Percentiles rank a stretch among this genome's conserved stretches.
phyloP scores from a whole-genome alignment of 176 grass and related monocot species.

The Carex parvula region DNA sequence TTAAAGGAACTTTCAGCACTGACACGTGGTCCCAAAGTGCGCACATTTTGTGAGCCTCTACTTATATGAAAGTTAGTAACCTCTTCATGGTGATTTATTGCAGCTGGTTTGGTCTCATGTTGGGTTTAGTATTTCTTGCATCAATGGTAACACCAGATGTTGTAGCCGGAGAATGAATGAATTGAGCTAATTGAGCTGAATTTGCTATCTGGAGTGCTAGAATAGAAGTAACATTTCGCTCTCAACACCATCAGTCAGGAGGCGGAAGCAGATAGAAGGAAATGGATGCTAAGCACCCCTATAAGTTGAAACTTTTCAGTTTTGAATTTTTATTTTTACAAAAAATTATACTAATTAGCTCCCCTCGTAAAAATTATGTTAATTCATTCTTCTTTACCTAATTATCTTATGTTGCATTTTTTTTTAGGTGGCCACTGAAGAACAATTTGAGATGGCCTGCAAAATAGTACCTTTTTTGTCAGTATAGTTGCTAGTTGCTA shows the following conservation, averaged over 20 bases:
- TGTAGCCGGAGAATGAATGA: conserved; percentile 12
- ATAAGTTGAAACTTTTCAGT: no score
- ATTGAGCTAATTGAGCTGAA: conserved; percentile 35
- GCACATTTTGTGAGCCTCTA: neutral
- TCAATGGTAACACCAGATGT: neutral
- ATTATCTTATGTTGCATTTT: no score
- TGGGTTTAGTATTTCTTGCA: neutral
- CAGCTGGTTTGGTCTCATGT: neutral
- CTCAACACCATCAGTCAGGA: conserved; percentile 17
- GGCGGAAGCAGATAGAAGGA: no score
- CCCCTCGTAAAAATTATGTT: no score
- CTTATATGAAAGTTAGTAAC: conserved; percentile 8
- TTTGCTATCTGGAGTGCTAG: conserved; percentile 29
- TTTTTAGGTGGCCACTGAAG: no score
- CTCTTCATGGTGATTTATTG: conserved; percentile 21
- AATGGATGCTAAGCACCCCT: no score
- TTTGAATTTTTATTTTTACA: no score
- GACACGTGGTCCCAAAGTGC: conserved; percentile 2
- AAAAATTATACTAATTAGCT: no score
- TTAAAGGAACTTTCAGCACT: conserved; percentile 20
- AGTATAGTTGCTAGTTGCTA: no score
- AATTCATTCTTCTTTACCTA: no score
- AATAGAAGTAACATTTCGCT: conserved; percentile 16
- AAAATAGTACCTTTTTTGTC: no score
- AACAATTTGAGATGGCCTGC: no score